Evolutionary conservation across 2,329 filamentous ascomycete genomes (phyloP).

Genomic region (Tolypocladium ophioglossoides): DNA sequence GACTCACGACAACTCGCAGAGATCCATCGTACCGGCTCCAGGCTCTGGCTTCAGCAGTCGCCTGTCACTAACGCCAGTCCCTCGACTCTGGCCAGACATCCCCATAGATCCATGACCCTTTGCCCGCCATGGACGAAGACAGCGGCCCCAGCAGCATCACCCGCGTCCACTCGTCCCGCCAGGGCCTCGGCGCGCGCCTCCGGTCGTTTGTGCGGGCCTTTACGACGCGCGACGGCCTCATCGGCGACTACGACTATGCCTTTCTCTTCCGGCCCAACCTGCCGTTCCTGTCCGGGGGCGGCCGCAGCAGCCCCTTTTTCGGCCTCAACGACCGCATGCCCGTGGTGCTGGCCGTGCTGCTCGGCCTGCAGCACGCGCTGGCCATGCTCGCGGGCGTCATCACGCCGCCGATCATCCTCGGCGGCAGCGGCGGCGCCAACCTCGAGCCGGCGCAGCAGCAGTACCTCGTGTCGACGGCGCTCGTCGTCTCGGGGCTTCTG

Average conservation of each 20-base stretch:
- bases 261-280: slow-evolving; percentile 77
- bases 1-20: no score
- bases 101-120: no score
- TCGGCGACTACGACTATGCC: slow-evolving; percentile 83
- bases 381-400: slow-evolving; percentile 70
- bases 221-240: slow-evolving; percentile 56
- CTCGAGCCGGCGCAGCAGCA: slow-evolving; percentile 50
- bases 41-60: no score
- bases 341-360: slow-evolving; percentile 58
- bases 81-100: no score
- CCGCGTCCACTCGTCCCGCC: slow-evolving; percentile 25
- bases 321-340: slow-evolving; percentile 74
- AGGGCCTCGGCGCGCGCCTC: slow-evolving; percentile 11
- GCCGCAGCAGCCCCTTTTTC: slow-evolving; percentile 59
- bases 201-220: slow-evolving; percentile 27
- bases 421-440: slow-evolving; percentile 51
- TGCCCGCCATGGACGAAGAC: slow-evolving; percentile 46
- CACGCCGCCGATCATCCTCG: slow-evolving; percentile 66
- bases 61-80: no score
- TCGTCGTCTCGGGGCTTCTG: slow-evolving; percentile 70
- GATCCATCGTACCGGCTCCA: no score
- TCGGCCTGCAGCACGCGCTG: slow-evolving; percentile 71
- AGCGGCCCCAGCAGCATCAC: slow-evolving; percentile 40
- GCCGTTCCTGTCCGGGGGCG: slow-evolving; percentile 61
- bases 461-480: slow-evolving; percentile 68